Percentiles rank a stretch among this genome's conserved stretches.
Conservation (phyloP, 805 yeast genomes). For the Yarrowia yakushimensis region DNA sequence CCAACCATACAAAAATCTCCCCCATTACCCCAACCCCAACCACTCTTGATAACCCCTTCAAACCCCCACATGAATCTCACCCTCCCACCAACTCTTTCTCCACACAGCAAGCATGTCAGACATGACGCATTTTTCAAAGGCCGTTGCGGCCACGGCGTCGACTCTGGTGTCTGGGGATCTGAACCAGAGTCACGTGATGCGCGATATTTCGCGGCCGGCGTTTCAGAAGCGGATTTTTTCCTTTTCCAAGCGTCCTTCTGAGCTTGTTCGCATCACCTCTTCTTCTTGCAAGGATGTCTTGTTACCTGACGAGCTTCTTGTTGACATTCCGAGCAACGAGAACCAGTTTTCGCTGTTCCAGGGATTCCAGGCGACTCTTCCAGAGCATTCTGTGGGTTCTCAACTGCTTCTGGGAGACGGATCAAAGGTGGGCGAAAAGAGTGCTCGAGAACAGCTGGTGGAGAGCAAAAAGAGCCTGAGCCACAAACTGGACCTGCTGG, state of each 20-base stretch:
- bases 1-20: too few relatives aligned
- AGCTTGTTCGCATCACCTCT: slow-evolving; percentile 37
- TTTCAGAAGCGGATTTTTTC: slow-evolving; percentile 42
- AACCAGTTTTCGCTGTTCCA: slow-evolving; percentile 55
- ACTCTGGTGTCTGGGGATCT: slow-evolving; percentile 36
- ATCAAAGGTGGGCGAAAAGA: slow-evolving; percentile 30
- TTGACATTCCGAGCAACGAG: slow-evolving; percentile 47
- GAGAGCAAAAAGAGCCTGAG: slow-evolving; percentile 43
- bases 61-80: not conserved
- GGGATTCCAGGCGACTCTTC: slow-evolving; percentile 57
- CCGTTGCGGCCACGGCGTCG: slow-evolving; percentile 41
- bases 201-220: slow-evolving; percentile 43
- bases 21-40: too few relatives aligned
- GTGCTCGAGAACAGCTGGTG: slow-evolving; percentile 39
- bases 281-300: slow-evolving; percentile 47
- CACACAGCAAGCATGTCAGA: slow-evolving; percentile 34
- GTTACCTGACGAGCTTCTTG: slow-evolving; percentile 60
- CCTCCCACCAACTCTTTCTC: not conserved
- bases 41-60: not conserved
- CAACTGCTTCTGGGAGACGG: slow-evolving; percentile 27
- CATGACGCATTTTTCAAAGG: slow-evolving; percentile 39
- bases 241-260: slow-evolving; percentile 37
- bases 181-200: slow-evolving; percentile 46
- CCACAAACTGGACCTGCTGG: slow-evolving; percentile 51
- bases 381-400: slow-evolving; percentile 10